Conservation (phyloP, 2,329 filamentous ascomycete species). For the Calonectria henricotiae region DNA sequence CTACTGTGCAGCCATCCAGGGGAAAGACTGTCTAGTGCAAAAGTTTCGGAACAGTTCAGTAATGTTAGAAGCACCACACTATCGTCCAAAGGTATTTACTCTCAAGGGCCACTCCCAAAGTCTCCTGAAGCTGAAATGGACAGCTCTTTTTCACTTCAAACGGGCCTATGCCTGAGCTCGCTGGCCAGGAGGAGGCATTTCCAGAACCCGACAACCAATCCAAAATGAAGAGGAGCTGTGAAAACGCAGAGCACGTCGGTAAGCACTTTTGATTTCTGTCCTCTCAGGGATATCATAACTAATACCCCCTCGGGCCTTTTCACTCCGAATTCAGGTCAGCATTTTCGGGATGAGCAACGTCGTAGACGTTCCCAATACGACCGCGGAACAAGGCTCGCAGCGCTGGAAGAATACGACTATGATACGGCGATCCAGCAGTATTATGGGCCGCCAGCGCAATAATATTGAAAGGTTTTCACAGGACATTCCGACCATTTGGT, state of each 20-base stretch:
- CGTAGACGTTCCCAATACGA: conserved; percentile 86
- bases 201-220: conserved; percentile 86
- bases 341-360: conserved; percentile 82
- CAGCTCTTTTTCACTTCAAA: conserved; percentile 71
- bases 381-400: conserved; percentile 82
- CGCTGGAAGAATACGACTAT: conserved; percentile 75
- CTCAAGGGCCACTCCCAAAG: background rate
- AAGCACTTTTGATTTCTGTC: conserved; percentile 56
- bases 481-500: conserved; percentile 42
- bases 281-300: background rate
- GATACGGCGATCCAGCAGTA: conserved; percentile 63
- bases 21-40: conserved; percentile 89
- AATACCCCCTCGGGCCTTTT: conserved; percentile 76
- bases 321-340: conserved; percentile 83
- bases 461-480: conserved; percentile 33
- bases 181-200: conserved; percentile 83
- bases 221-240: conserved; percentile 89
- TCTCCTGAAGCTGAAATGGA: conserved; percentile 14
- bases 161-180: conserved; percentile 66
- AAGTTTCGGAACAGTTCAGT: conserved; percentile 98
- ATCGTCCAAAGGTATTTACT: conserved; percentile 82
- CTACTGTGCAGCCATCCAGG: conserved; percentile 81
- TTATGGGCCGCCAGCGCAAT: conserved; percentile 52
- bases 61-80: conserved; percentile 88
- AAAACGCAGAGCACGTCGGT: conserved; percentile 90